These are phyloP conservation scores for Colletotrichum navitas DNA, from an alignment of 2,329 filamentous ascomycete genomes.

Conservation along the genomic window DNA sequence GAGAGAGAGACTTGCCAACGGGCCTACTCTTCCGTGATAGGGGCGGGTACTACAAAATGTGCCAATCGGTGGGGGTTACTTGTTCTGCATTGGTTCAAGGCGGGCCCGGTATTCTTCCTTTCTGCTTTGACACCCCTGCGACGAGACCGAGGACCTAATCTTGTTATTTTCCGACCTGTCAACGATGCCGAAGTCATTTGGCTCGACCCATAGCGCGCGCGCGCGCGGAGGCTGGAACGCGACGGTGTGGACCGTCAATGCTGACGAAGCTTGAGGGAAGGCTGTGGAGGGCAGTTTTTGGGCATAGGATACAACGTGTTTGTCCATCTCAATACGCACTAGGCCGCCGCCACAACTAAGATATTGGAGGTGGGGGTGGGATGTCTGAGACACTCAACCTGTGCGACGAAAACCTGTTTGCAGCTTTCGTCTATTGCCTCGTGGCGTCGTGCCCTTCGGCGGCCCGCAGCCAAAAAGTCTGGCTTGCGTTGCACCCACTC, in stretches of 20 bases:
- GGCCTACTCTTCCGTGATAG: conserved; percentile 6
- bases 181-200: conserved; percentile 1
- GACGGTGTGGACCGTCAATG: conserved; percentile 6
- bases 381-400: conserved; percentile 31
- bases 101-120: background rate
- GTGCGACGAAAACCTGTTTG: conserved; percentile 36
- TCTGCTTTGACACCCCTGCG: background rate
- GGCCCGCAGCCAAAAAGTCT: conserved; percentile 18
- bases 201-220: background rate
- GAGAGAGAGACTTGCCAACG: background rate
- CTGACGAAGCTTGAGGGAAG: conserved; percentile 2
- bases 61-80: conserved; percentile 7
- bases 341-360: conserved; percentile 23
- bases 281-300: background rate
- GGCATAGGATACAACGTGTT: conserved; percentile 15
- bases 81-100: conserved; percentile 7
- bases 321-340: conserved; percentile 22
- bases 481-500: conserved; percentile 21
- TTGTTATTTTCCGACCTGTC: conserved; percentile 22
- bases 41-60: conserved; percentile 32
- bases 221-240: conserved; percentile 15
- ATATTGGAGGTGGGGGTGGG: background rate
- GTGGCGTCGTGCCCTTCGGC: conserved; percentile 34
- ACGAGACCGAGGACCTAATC: background rate
- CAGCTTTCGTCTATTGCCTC: conserved; percentile 25